phyloP scores from a whole-genome alignment of 2,329 filamentous ascomycete species.

The Colletotrichum euphorbiae region DNA sequence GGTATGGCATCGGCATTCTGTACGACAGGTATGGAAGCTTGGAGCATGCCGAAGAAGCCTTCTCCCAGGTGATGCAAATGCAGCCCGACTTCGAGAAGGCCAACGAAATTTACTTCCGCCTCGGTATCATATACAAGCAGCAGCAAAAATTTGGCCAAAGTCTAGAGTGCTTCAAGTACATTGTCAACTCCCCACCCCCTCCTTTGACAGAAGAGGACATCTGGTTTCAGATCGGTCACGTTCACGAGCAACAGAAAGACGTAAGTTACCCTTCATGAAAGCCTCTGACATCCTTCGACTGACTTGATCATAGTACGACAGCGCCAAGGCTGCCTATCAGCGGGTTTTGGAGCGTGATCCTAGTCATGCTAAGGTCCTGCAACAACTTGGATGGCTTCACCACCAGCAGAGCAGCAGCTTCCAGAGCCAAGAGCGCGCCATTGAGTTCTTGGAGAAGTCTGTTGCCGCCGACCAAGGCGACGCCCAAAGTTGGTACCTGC shows the following conservation, averaged over 20 bases:
- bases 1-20: conserved; percentile 98
- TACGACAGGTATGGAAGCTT: conserved; percentile 97
- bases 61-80: conserved; percentile 99
- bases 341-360: conserved; percentile 94
- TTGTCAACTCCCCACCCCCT: conserved; percentile 90
- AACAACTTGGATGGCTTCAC: conserved; percentile 97
- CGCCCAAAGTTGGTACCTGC: conserved; percentile 98
- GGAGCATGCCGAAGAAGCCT: conserved; percentile 97
- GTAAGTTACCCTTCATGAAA: conserved; percentile 66
- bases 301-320: conserved; percentile 78
- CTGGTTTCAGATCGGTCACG: conserved; percentile 99
- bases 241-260: conserved; percentile 98
- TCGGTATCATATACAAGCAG: conserved; percentile 99
- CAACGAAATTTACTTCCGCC: conserved; percentile 97
- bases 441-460: conserved; percentile 97
- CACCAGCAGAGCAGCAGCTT: conserved; percentile 96
- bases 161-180: conserved; percentile 99
- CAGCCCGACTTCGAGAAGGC: conserved; percentile 98
- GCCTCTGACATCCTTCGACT: conserved; percentile 36
- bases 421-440: conserved; percentile 92
- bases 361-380: conserved; percentile 96
- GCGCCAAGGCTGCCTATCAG: conserved; percentile 90
- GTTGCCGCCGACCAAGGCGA: conserved; percentile 93
- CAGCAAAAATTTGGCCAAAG: conserved; percentile 94
- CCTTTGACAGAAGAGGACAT: conserved; percentile 98